phyloP scores from a whole-genome alignment of 108 stramenopile genomes.

The Asterionellopsis glacialis region DNA sequence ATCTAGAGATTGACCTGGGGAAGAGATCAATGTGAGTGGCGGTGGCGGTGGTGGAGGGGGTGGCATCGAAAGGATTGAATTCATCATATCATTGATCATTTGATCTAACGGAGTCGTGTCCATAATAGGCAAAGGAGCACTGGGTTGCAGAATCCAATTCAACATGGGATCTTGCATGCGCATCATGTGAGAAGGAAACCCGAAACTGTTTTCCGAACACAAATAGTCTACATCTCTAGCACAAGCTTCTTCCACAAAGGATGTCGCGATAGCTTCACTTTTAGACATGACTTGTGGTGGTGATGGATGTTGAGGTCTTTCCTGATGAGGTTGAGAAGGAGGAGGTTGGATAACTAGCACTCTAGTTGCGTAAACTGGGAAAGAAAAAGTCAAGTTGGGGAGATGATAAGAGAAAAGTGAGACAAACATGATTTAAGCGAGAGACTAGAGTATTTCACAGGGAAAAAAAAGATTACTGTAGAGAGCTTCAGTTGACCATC shows the following conservation, averaged over 20 bases:
- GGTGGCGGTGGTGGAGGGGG: no score
- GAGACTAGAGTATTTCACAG: no score
- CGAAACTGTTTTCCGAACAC: slow-evolving; percentile 7
- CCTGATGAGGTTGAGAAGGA: no score
- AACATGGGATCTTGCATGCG: slow-evolving; percentile 21
- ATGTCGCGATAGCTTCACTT: no score
- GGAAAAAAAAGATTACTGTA: no score
- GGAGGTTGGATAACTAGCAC: no score
- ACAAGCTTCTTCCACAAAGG: slow-evolving; percentile 14
- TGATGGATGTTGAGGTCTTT: no score
- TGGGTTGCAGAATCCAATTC: slow-evolving; percentile 19
- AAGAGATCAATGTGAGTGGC: background rate
- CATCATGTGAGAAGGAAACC: background rate
- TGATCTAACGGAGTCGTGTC: slow-evolving; percentile 1
- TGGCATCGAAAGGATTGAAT: slow-evolving; percentile 9
- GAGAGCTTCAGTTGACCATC: no score
- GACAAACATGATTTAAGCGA: no score
- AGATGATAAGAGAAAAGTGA: background rate
- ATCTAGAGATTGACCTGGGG: background rate
- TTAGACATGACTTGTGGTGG: background rate
- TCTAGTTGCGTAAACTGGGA: no score
- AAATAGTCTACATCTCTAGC: slow-evolving; percentile 19
- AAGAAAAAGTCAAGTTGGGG: background rate
- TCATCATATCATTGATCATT: slow-evolving; percentile 21
- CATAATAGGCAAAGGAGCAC: slow-evolving; percentile 2